Base-by-base conservation (phyloP, 768 basidiomycete species). In the Obba rivulosa region DNA sequence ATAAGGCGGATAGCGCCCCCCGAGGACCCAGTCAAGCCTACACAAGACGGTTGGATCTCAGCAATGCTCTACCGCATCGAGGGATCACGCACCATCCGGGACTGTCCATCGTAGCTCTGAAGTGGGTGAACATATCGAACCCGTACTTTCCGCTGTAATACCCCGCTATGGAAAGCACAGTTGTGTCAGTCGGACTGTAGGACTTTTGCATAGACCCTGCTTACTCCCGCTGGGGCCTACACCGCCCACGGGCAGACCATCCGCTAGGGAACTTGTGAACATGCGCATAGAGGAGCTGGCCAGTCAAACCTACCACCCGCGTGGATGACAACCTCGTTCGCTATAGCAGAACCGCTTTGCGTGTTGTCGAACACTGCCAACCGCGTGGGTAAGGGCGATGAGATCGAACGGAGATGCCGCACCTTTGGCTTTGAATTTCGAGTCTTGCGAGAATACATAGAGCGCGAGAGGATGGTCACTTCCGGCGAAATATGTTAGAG, bases 111-210 rank as follows among this genome's bases (percentile, higher is more conserved):
- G 82, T 76, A 5, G 81, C 59, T 43, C 89, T 76, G n/a, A 76
- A 52, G 58, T 90, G 87, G 2, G 86, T 89, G 66, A 92, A 91
- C 59, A 75, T 68, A 46, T 87, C 83, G 54, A 90, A 92, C 7
- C 71, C 67, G 57, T 68, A 83, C 59, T 87, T 87, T 21, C 88
- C 83, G 2, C 80, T 78, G 57, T 85, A 79, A 45, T 73, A 69
- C 0, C 54, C 54, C 16, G 87, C 81, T 52, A 70, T 81, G 37
- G 8, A 8, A n/a, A n/a, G n/a, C n/a, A n/a, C n/a, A n/a, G n/a
- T n/a, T n/a, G n/a, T n/a, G n/a, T n/a, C n/a, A n/a, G n/a, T n/a
- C n/a, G n/a, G n/a, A n/a, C n/a, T n/a, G n/a, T n/a, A n/a, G n/a
- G n/a, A n/a, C n/a, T n/a, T n/a, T n/a, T n/a, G n/a, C n/a, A n/a